These are phyloP conservation scores for Auricularia sp. DNA, from an alignment of 768 basidiomycete species.

Conservation along the genomic window DNA sequence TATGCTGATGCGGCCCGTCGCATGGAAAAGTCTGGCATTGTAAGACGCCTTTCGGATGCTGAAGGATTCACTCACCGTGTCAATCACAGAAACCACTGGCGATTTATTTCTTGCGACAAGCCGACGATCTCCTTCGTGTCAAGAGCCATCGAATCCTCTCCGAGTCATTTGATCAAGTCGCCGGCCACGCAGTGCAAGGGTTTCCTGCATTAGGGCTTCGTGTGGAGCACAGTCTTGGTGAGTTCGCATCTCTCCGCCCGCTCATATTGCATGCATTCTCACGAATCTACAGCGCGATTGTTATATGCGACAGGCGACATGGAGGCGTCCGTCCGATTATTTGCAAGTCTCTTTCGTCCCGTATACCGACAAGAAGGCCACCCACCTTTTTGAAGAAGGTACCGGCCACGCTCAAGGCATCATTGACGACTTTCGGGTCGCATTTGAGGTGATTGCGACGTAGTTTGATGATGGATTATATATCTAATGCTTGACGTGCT, in stretches of 20 bases:
- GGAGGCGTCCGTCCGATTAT: slow-evolving; percentile 63
- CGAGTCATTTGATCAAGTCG: slow-evolving; percentile 61
- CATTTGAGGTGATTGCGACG: slow-evolving; percentile 50
- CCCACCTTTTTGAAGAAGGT: background rate
- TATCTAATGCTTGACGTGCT: background rate
- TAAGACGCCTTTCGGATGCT: slow-evolving; percentile 28
- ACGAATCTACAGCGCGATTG: slow-evolving; percentile 50
- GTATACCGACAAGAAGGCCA: background rate
- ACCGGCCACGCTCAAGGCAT: background rate
- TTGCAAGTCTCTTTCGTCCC: slow-evolving; percentile 41
- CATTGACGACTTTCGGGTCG: slow-evolving; percentile 74
- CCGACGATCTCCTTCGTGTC: slow-evolving; percentile 37
- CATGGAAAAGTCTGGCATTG: slow-evolving; percentile 77
- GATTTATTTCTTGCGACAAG: slow-evolving; percentile 66
- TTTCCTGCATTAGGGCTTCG: slow-evolving; percentile 59
- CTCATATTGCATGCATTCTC: background rate
- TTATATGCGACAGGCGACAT: slow-evolving; percentile 87
- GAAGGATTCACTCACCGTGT: slow-evolving; percentile 2
- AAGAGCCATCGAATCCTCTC: slow-evolving; percentile 25
- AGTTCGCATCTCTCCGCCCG: slow-evolving; percentile 6
- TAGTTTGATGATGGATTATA: slow-evolving; percentile 9
- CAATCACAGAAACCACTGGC: slow-evolving; percentile 66
- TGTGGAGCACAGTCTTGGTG: slow-evolving; percentile 74
- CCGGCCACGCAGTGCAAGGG: slow-evolving; percentile 37
- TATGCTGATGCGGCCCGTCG: slow-evolving; percentile 66